Evolutionary conservation across 106 monocot genomes (phyloP), one percentile per base, ranked within the genome.

Genomic region (Dactylorhiza incarnata): DNA sequence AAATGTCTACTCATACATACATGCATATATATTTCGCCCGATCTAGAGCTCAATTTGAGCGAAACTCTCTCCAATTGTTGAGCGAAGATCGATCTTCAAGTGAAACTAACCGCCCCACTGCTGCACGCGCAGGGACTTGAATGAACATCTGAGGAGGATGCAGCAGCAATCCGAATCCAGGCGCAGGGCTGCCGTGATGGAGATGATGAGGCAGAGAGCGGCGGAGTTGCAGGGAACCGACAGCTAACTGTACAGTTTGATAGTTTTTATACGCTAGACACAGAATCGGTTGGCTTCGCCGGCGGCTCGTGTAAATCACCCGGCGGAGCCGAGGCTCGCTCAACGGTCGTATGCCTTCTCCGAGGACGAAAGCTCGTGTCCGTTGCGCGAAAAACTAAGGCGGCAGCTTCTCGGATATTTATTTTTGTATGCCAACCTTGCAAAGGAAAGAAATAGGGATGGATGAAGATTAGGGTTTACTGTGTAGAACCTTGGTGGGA

Each of bases 101-200:
- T 7, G 9, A 52, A 9, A 11, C 23, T 63, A 17, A 71, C 37
- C 37, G 37, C 37, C 37, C 37, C 37, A 37, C 69, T 23, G 6
- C 62, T 63, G 45, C 45, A 7, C 16, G 9, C 73, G 3, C 79
- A 94, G 90, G 86, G 93, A 93, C 81, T 75, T 93, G 75, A 90
- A 88, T 66, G 93, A 93, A 45, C 93, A 93, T 81, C 24, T 90
- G 66, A 84, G 77, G 75, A 87, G 93, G 81, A 74, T 81, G 78
- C 93, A 93, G 78, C 93, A 90, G 78, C 93, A 93, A 74, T 90
- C 93, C 49, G 93, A 93, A 68, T 93, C 93, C 15, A 72, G 93
- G 19, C 85, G 93, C 24, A 87, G 93, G 82, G 93, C 93, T 62
- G 93, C 93, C 23, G 93, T 93, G 46, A 93, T 85, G 81, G 93